Percentiles rank a stretch among this genome's conserved stretches.
Evolutionary conservation across 2,329 filamentous ascomycete genomes (phyloP).

Genomic region (Penicillium concentricum): DNA sequence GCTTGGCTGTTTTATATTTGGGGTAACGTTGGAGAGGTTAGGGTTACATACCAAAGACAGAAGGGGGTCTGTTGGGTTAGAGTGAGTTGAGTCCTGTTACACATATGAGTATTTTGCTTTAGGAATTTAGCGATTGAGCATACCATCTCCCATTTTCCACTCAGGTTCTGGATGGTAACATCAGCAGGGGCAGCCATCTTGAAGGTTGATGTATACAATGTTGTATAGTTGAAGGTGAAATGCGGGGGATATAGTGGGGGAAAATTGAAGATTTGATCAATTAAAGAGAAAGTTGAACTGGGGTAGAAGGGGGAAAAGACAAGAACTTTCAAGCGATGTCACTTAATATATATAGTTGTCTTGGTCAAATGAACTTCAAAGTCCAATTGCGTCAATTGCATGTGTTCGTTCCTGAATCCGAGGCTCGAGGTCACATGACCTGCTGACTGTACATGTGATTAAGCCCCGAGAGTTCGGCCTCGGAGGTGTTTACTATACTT

Average conservation of each 20-base stretch:
- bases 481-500: slow-evolving; percentile 12
- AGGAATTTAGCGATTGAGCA: slow-evolving; percentile 22
- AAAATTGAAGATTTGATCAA: slow-evolving; percentile 1
- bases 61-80: slow-evolving; percentile 65
- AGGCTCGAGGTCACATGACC: slow-evolving; percentile 15
- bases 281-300: neutral
- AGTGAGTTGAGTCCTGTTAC: slow-evolving; percentile 70
- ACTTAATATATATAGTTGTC: slow-evolving; percentile 15
- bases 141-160: slow-evolving; percentile 70
- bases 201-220: slow-evolving; percentile 15
- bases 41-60: slow-evolving; percentile 57
- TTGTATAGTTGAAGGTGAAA: slow-evolving; percentile 8
- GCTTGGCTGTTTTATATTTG: neutral
- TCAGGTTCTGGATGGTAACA: slow-evolving; percentile 67
- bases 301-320: neutral
- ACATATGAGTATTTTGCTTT: neutral
- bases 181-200: slow-evolving; percentile 70
- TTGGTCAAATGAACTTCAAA: neutral
- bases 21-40: neutral
- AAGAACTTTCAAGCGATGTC: neutral
- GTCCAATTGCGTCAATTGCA: slow-evolving; percentile 17
- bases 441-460: slow-evolving; percentile 15
- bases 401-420: slow-evolving; percentile 24
- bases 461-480: slow-evolving; percentile 3
- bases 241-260: slow-evolving; percentile 21